These are phyloP conservation scores for Jaapia argillacea DNA, from an alignment of 768 basidiomycete species.

Conservation along the genomic window DNA sequence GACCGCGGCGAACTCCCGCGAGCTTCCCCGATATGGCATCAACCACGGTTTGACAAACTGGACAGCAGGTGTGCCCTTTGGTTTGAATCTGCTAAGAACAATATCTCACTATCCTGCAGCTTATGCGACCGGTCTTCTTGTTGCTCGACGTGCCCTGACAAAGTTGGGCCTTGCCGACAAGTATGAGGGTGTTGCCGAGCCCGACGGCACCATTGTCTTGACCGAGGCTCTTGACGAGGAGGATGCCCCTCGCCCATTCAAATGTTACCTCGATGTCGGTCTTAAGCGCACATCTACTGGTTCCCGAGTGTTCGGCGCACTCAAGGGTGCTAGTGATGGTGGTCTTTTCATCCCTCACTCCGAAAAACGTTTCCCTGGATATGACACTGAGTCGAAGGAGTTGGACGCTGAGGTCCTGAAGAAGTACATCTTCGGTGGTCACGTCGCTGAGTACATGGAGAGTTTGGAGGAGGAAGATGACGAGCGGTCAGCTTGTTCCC, in stretches of 20 bases:
- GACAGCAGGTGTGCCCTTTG: constrained; percentile 64
- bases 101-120: constrained; percentile 32
- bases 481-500: constrained; percentile 54
- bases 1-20: constrained; percentile 77
- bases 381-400: constrained; percentile 85
- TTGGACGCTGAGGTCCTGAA: constrained; percentile 91
- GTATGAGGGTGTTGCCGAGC: constrained; percentile 89
- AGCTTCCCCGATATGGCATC: constrained; percentile 94
- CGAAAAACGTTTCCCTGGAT: constrained; percentile 97
- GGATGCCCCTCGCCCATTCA: constrained; percentile 97
- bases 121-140: constrained; percentile 94
- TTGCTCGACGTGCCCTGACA: constrained; percentile 86
- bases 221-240: constrained; percentile 87
- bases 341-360: constrained; percentile 98
- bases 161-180: constrained; percentile 97
- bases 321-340: constrained; percentile 98
- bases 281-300: constrained; percentile 97
- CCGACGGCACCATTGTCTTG: constrained; percentile 75
- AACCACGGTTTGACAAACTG: constrained; percentile 98
- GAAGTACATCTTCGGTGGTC: constrained; percentile 96
- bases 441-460: constrained; percentile 99
- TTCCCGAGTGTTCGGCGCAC: constrained; percentile 92
- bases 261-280: constrained; percentile 97
- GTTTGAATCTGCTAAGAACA: not conserved
- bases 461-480: constrained; percentile 99